Evolutionary conservation across 148 eudicot genomes (phyloP).

Genomic region (Arbutus unedo): DNA sequence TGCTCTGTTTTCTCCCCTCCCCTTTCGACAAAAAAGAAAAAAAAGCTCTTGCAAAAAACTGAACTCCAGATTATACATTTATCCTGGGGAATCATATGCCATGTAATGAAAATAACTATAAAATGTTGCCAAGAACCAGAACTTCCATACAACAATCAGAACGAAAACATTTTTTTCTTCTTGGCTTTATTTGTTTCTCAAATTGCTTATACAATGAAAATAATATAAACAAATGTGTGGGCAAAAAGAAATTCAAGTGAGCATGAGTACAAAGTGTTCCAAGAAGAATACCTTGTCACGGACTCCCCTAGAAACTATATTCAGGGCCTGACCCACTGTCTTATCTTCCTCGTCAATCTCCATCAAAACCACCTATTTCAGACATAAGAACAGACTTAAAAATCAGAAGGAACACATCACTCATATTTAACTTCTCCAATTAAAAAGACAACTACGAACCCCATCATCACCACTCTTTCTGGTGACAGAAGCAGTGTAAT

Average conservation of each 20-base stretch:
- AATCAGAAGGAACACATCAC: not conserved
- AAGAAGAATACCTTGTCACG: conserved; percentile 32
- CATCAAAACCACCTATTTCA: conserved; percentile 30
- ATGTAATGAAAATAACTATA: not conserved
- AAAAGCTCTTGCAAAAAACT: not conserved
- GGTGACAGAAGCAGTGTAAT: conserved; percentile 36
- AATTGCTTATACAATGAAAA: not conserved
- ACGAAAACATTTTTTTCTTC: not conserved
- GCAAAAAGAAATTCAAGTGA: not conserved
- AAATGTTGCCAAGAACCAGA: not conserved
- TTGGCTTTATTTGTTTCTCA: not conserved
- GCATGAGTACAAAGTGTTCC: not conserved
- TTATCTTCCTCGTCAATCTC: conserved; percentile 42
- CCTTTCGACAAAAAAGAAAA: not conserved
- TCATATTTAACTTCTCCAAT: not conserved
- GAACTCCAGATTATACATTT: not conserved
- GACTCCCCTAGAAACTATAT: conserved; percentile 43
- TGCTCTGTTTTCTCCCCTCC: not conserved
- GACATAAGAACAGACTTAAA: not conserved
- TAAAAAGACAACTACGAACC: conserved; percentile 20
- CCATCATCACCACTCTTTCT: conserved; percentile 40
- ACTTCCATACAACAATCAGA: not conserved
- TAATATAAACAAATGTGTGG: not conserved
- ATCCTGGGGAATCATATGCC: not conserved
- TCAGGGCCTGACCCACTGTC: conserved; percentile 35